Conservation (phyloP, 306 rosid species). For the Mucuna pruriens region DNA sequence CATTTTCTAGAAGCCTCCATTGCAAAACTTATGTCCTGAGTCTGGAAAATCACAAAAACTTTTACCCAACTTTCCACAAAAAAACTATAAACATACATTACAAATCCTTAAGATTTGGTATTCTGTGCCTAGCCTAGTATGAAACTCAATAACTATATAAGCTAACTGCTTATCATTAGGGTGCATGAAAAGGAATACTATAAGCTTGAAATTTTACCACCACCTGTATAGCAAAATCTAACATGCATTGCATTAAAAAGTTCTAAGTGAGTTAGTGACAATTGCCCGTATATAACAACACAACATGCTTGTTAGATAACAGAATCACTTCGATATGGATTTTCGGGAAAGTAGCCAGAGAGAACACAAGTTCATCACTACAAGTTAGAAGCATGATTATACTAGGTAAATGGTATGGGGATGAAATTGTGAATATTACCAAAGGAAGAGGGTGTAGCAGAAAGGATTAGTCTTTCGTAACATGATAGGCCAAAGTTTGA, state of each 20-base stretch:
- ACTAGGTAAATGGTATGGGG: conserved; percentile 53
- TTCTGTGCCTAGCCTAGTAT: not conserved
- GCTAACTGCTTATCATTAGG: conserved; percentile 24
- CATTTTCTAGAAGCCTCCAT: conserved; percentile 80
- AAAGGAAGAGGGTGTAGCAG: too few species aligned
- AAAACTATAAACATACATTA: conserved; percentile 13
- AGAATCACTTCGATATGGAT: conserved; percentile 38
- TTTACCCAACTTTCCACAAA: conserved; percentile 34
- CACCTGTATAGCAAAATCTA: conserved; percentile 7
- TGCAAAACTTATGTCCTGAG: conserved; percentile 63
- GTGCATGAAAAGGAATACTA: not conserved
- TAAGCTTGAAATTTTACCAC: conserved; percentile 20
- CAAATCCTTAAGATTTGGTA: conserved; percentile 6
- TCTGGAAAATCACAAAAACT: conserved; percentile 52
- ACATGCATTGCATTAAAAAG: conserved; percentile 1
- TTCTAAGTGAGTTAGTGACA: too few species aligned
- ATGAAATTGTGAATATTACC: conserved; percentile 57
- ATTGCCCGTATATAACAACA: too few species aligned
- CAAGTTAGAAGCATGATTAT: conserved; percentile 46
- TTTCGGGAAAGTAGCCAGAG: conserved; percentile 42
- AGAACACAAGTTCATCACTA: conserved; percentile 53
- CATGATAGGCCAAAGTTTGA: too few species aligned
- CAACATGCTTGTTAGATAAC: not conserved
- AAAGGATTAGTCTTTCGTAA: too few species aligned
- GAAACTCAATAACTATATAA: conserved; percentile 26